Base-by-base conservation (phyloP, 345 rosid species). In the Stellera chamaejasme region DNA sequence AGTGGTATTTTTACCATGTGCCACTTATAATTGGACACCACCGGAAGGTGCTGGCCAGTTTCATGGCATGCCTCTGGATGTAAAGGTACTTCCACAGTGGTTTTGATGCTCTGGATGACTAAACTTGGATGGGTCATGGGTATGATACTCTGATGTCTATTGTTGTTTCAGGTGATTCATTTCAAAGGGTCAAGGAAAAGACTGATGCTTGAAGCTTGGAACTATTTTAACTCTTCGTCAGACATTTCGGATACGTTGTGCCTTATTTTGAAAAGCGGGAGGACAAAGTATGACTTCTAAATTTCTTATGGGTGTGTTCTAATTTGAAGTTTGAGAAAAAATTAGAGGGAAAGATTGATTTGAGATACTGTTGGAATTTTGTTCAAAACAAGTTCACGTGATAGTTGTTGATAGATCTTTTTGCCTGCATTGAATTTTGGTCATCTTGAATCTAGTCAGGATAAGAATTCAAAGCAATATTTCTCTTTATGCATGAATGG, bases 21-120 rank as follows among this genome's bases (percentile, higher is more conserved):
- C 88, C 49, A 45, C 69, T 15, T 85, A 82, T 75, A 93, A 93
- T 64, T 89, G 99, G 99, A 93, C 99, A 51, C 97, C 99, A 50
- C 97, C 99, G 0, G 99, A 90, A 67, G 97, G 96, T 48, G 96
- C 97, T 36, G 96, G 99, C 64, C 99, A 93, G 69, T 93, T 89
- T 69, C 99, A 80, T 48, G 99, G 97, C 78, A 81, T 93, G 97
- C 97, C 96, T 36, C 72, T 89, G 68, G 89, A 93, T 64, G 90
- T 92, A 46, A 84, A 88, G 96, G 94, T 90, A 75, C 15, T 19
- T 54, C 23, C 32, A 11, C 41, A 58, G 2, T 41, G 0, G 39
- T 6, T 42, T 25, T 54, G 42, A 32, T 48, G 48, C 16, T 36
- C 10, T 44, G 26, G 50, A 32, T 23, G 45, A 54, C 26, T 45